Evolutionary conservation across 2,329 filamentous ascomycete genomes (phyloP), one percentile per base, ranked within the genome.

Genomic region (Tolypocladium ovalisporum): DNA sequence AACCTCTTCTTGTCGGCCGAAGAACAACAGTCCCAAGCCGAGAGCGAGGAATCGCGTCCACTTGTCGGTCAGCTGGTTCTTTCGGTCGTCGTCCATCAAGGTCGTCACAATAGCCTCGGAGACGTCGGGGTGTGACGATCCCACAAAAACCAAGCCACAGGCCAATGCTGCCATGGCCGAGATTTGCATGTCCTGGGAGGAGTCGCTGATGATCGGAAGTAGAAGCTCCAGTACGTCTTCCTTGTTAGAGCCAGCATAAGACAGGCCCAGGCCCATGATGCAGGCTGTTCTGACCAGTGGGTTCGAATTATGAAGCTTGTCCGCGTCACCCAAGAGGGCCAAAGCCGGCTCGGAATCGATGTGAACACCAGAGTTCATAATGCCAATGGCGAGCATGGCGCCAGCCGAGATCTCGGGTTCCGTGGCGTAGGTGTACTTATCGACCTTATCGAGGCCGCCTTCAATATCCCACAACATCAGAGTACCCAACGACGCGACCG

Each of bases 1-100:
- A n/a, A 97, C 94, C 71, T 97, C 93, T 72, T 99, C 94, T 74
- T 99, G 94, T 62, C 90, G 87, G 42, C 94, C 94, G 66, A 99
- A 97, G 81, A 91, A 99, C 34, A 99, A 80, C 32, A 99, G 81
- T 1, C 93, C 94, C 61, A 99, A 81, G 62, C 94, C 94, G 47
- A 99, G 86, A 24, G 90, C 92, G 77, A 99, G 88, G 76, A 99
- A 99, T 22, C 94, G 86, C 36, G 92, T 94, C 94, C 94, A 99
- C 75, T 97, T 99, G 75, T 97, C 90, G 64, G 95, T 97, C 60
- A 99, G 79, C 71, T 96, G 92, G 67, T 83, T 87, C 74, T 88
- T 88, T 58, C 92, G 85, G 59, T 97, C 93, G 58, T 97, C 93
- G 64, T 99, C 94, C 73, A 99, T 84, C 64, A 99, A 79, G 1